Evolutionary conservation across 2,329 filamentous ascomycete genomes (phyloP).

Genomic region (Neonectria hederae): DNA sequence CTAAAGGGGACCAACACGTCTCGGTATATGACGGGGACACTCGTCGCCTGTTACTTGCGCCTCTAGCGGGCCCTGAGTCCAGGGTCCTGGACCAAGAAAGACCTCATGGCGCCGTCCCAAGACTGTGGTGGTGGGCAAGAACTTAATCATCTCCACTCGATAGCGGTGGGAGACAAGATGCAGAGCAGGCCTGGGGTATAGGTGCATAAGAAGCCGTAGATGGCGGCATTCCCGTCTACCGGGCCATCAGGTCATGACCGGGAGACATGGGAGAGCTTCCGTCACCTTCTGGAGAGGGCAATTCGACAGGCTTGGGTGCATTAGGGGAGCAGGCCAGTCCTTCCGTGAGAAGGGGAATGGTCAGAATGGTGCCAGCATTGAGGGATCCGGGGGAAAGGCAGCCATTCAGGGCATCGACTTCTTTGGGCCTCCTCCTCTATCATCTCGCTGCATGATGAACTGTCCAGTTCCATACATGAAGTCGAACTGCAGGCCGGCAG

Average conservation of each 20-base stretch:
- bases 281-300: slow-evolving; percentile 15
- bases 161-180: slow-evolving; percentile 9
- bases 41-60: slow-evolving; percentile 3
- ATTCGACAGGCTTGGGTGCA: slow-evolving; percentile 1
- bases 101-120: slow-evolving; percentile 15
- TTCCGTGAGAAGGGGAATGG: background rate
- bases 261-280: slow-evolving; percentile 10
- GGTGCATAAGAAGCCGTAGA: background rate
- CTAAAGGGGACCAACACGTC: slow-evolving; percentile 24
- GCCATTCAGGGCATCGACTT: slow-evolving; percentile 12
- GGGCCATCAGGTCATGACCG: slow-evolving; percentile 16
- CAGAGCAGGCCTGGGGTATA: slow-evolving; percentile 1
- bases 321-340: background rate
- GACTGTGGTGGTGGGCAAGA: slow-evolving; percentile 3
- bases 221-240: slow-evolving; percentile 14
- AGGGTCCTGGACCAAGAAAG: slow-evolving; percentile 15
- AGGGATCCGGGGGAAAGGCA: slow-evolving; percentile 20
- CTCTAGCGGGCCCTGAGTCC: background rate
- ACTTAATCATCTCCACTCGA: slow-evolving; percentile 14
- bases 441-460: slow-evolving; percentile 25
- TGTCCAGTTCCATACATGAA: slow-evolving; percentile 11
- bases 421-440: slow-evolving; percentile 6
- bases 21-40: slow-evolving; percentile 23
- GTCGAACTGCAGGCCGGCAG: slow-evolving; percentile 13
- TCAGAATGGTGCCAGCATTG: slow-evolving; percentile 1